phyloP scores from a whole-genome alignment of 257 asterid genomes.

The Solanum etuberosum region DNA sequence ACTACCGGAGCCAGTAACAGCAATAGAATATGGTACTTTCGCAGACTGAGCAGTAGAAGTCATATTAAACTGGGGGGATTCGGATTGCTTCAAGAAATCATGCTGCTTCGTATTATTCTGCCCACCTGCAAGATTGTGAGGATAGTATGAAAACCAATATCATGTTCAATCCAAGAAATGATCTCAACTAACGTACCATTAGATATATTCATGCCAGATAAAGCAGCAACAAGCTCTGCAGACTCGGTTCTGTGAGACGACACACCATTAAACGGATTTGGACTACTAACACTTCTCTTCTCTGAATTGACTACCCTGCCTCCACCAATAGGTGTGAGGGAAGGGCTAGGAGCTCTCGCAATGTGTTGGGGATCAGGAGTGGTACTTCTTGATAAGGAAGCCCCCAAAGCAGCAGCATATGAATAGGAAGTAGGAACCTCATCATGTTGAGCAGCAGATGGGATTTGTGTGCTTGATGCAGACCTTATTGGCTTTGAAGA shows the following conservation, averaged over 20 bases:
- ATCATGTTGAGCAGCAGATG: conserved; percentile 43
- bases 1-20: conserved; percentile 29
- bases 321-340: conserved; percentile 85
- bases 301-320: conserved; percentile 57
- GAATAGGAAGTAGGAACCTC: conserved; percentile 59
- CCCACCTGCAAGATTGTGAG: conserved; percentile 43
- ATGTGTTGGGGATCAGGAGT: conserved; percentile 89
- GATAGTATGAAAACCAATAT: background rate
- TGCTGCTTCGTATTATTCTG: conserved; percentile 50
- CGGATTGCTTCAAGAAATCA: conserved; percentile 28
- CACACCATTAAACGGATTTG: conserved; percentile 46
- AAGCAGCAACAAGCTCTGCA: conserved; percentile 65
- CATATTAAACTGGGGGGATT: conserved; percentile 23
- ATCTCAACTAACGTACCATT: conserved; percentile 39
- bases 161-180: conserved; percentile 32
- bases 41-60: conserved; percentile 21
- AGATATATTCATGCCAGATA: conserved; percentile 72
- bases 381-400: conserved; percentile 85
- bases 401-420: conserved; percentile 88
- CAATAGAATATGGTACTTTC: conserved; percentile 19
- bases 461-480: conserved; percentile 28
- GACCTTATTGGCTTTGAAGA: conserved; percentile 41
- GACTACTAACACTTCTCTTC: conserved; percentile 42
- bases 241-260: conserved; percentile 46
- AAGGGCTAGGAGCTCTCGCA: conserved; percentile 86